Percentiles rank a stretch among this genome's conserved stretches.
Conservation (phyloP, 768 basidiomycete species). For the Lentinus brumalis region DNA sequence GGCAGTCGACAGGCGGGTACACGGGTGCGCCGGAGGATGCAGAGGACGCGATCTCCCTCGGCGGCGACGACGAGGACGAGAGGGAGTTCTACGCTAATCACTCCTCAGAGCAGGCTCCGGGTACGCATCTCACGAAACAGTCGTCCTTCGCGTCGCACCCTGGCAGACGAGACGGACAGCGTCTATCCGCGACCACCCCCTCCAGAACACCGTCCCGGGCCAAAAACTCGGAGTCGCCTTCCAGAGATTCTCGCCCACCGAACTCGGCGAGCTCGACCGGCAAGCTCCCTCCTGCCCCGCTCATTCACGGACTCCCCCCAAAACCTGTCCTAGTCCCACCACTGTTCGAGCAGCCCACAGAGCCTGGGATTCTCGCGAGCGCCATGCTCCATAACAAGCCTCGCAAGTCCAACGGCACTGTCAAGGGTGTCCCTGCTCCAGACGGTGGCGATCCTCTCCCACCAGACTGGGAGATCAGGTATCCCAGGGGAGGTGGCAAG, state of each 20-base stretch:
- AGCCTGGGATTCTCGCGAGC: slow-evolving; percentile 61
- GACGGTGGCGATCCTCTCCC: slow-evolving; percentile 46
- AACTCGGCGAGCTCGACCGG: slow-evolving; percentile 35
- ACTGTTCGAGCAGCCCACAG: slow-evolving; percentile 48
- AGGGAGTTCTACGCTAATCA: slow-evolving; percentile 53
- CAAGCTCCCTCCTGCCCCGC: slow-evolving; percentile 26
- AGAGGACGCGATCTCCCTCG: slow-evolving; percentile 71
- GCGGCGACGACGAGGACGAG: slow-evolving; percentile 66
- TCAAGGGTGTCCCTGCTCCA: slow-evolving; percentile 2
- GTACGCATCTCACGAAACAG: slow-evolving; percentile 1
- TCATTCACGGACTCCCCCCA: slow-evolving; percentile 70
- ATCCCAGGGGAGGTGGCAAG: slow-evolving; percentile 46
- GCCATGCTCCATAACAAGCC: slow-evolving; percentile 56
- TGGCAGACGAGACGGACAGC: slow-evolving; percentile 25
- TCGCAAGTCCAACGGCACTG: slow-evolving; percentile 39
- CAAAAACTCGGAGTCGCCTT: slow-evolving; percentile 26
- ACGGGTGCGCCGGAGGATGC: slow-evolving; percentile 40
- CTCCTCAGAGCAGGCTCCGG: slow-evolving; percentile 33
- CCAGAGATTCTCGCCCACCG: slow-evolving; percentile 26
- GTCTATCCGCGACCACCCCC: slow-evolving; percentile 23
- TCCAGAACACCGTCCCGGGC: slow-evolving; percentile 17
- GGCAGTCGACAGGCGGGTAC: slow-evolving; percentile 16
- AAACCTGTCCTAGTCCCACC: slow-evolving; percentile 59
- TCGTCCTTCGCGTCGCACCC: slow-evolving; percentile 17
- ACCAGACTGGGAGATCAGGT: slow-evolving; percentile 61